Conservation (phyloP, 208 protist species). For the Acanthamoeba healyi region DNA sequence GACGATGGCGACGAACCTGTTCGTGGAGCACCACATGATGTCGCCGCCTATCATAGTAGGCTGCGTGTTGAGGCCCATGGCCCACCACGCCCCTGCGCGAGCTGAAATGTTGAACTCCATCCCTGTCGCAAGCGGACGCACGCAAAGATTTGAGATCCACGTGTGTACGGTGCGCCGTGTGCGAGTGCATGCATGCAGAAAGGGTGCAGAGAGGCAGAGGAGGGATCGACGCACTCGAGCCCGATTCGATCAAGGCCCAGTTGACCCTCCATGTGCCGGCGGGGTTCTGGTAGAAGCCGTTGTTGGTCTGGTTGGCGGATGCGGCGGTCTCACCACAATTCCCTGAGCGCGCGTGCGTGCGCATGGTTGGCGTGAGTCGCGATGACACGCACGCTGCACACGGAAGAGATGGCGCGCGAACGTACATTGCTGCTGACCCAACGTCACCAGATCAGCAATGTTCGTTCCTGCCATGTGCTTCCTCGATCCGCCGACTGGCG, state of each 20-base stretch:
- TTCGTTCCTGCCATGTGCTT: background rate
- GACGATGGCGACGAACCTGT: background rate
- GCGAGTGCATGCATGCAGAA: too few species aligned
- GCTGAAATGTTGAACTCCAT: slow-evolving; percentile 45
- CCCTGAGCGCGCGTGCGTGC: background rate
- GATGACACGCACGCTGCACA: background rate
- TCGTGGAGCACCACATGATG: slow-evolving; percentile 44
- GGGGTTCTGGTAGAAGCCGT: background rate
- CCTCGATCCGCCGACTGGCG: too few species aligned
- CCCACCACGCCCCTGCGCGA: background rate
- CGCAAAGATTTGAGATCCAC: too few species aligned
- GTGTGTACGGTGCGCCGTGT: too few species aligned
- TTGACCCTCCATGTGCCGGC: background rate
- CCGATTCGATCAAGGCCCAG: background rate
- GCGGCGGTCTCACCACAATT: background rate
- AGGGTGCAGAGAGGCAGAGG: background rate
- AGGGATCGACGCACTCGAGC: background rate
- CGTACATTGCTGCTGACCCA: background rate
- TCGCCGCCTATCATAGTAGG: slow-evolving; percentile 9
- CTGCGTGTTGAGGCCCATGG: slow-evolving; percentile 18
- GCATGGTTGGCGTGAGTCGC: background rate
- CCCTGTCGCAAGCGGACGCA: background rate
- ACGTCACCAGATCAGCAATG: background rate
- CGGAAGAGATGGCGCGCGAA: background rate
- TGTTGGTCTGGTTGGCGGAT: background rate